A percentile compares a stretch with the other conserved stretches of the same genome.
Conservation (phyloP, 2,329 filamentous ascomycete species). For the Pseudopithomyces chartarum region DNA sequence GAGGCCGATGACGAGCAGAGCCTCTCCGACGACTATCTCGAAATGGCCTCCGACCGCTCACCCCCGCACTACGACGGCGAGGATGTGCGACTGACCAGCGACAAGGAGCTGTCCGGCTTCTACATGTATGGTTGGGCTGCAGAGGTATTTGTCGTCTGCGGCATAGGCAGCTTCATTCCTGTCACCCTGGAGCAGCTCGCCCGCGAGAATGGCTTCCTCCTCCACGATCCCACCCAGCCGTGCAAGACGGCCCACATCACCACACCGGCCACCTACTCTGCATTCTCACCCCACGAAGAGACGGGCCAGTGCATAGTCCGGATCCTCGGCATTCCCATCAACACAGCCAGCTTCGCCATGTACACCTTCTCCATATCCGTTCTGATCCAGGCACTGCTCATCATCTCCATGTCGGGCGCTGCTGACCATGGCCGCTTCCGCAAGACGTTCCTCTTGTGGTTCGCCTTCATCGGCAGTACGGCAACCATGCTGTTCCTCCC, state of each 20-base stretch:
- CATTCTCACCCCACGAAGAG: slow-evolving; percentile 33
- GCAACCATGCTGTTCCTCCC: slow-evolving; percentile 89
- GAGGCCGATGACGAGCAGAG: slow-evolving; percentile 52
- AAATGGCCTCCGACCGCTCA: slow-evolving; percentile 39
- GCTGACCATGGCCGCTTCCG: slow-evolving; percentile 90
- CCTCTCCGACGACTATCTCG: slow-evolving; percentile 33
- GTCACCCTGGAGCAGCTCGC: slow-evolving; percentile 94
- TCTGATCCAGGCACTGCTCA: slow-evolving; percentile 82
- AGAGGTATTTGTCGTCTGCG: slow-evolving; percentile 95
- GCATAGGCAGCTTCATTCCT: slow-evolving; percentile 84
- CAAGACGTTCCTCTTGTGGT: slow-evolving; percentile 84
- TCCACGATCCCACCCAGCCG: slow-evolving; percentile 75
- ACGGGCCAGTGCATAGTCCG: slow-evolving; percentile 76
- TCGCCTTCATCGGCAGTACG: slow-evolving; percentile 80
- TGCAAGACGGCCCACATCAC: slow-evolving; percentile 69
- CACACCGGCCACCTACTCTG: slow-evolving; percentile 24
- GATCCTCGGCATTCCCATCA: slow-evolving; percentile 82
- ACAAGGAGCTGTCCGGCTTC: slow-evolving; percentile 88
- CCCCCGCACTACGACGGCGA: slow-evolving; percentile 73
- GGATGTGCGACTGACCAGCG: slow-evolving; percentile 85
- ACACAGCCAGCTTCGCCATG: slow-evolving; percentile 97
- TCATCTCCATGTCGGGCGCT: slow-evolving; percentile 94
- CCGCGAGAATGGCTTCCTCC: slow-evolving; percentile 85
- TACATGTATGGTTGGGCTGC: slow-evolving; percentile 96
- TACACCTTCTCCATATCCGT: slow-evolving; percentile 97